Conservation (phyloP, 306 rosid genomes). For the Cicer pinnatifidum region DNA sequence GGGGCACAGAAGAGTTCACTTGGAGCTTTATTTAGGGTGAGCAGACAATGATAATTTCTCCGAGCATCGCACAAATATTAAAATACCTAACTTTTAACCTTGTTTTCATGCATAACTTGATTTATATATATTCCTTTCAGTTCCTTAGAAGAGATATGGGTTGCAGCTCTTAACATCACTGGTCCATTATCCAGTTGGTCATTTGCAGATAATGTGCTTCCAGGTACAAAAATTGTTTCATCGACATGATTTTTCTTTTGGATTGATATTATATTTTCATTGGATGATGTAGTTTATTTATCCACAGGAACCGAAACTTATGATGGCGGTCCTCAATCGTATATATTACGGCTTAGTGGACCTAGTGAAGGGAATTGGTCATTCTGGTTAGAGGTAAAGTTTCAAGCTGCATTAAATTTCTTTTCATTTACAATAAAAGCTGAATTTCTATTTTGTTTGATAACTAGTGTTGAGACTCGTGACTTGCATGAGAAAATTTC, state of each 20-base stretch:
- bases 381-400: slow-evolving; percentile 90
- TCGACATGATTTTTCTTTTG: slow-evolving; percentile 20
- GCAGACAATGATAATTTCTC: slow-evolving; percentile 44
- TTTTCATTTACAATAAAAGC: slow-evolving; percentile 1
- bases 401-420: slow-evolving; percentile 28
- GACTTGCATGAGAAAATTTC: too few species aligned
- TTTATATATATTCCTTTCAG: slow-evolving; percentile 53
- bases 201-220: slow-evolving; percentile 77
- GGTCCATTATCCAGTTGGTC: slow-evolving; percentile 99
- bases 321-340: slow-evolving; percentile 76
- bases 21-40: slow-evolving; percentile 92
- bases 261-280: slow-evolving; percentile 31
- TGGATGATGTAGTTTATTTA: slow-evolving; percentile 32
- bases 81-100: not conserved
- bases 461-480: too few species aligned
- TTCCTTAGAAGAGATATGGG: slow-evolving; percentile 92
- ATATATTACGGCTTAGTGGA: slow-evolving; percentile 83
- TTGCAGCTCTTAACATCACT: slow-evolving; percentile 84
- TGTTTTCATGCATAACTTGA: slow-evolving; percentile 5
- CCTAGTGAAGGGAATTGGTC: slow-evolving; percentile 75
- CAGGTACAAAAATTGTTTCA: slow-evolving; percentile 59
- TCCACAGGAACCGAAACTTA: slow-evolving; percentile 66
- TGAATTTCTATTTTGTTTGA: slow-evolving; percentile 23
- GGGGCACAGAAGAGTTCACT: slow-evolving; percentile 68
- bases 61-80: slow-evolving; percentile 7